Evolutionary conservation across 139 green algal species (phyloP), one percentile per base, ranked within the genome.

Genomic region (Chlamydomonas sp.): DNA sequence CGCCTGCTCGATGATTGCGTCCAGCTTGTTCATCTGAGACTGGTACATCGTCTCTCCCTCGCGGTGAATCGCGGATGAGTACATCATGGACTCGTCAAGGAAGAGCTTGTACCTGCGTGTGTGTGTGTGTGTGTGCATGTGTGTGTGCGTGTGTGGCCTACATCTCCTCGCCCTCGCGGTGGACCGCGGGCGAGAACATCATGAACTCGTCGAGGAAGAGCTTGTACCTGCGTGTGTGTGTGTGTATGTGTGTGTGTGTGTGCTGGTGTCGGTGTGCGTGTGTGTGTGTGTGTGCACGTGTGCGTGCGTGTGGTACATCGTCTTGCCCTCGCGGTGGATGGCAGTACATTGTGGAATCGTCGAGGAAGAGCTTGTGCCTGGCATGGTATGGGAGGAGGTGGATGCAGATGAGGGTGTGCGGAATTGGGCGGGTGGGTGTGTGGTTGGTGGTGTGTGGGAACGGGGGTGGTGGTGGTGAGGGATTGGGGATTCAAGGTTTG

Each of bases 71-170:
- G 60, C 94, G 31, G 71, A 88, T 30, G 83, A 93, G 84, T 98
- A 98, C 31, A 91, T 96, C 87, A 98, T 93, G 38, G 79, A 90
- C n/a, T 82, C 58, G 65, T 98, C 94, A 69, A 98, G 79, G 77
- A 98, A 98, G 1, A 92, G 70, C 50, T 79, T 75, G 83, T 92
- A 92, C n/a, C n/a, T n/a, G n/a, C n/a, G n/a, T n/a, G n/a, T n/a
- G n/a, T n/a, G n/a, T n/a, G n/a, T n/a, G n/a, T n/a, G n/a, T n/a
- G n/a, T n/a, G n/a, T n/a, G n/a, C n/a, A n/a, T n/a, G n/a, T n/a
- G n/a, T n/a, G n/a, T n/a, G n/a, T n/a, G n/a, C n/a, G n/a, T n/a
- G n/a, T n/a, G n/a, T n/a, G n/a, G n/a, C n/a, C n/a, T n/a, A n/a
- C n/a, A n/a, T 30, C 33, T 70, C 59, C 5, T 47, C 60, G 1